A percentile compares a stretch with the other conserved stretches of the same genome.
Evolutionary conservation across 108 stramenopile species (phyloP).

Genomic region (Discostella pseudostelligera): DNA sequence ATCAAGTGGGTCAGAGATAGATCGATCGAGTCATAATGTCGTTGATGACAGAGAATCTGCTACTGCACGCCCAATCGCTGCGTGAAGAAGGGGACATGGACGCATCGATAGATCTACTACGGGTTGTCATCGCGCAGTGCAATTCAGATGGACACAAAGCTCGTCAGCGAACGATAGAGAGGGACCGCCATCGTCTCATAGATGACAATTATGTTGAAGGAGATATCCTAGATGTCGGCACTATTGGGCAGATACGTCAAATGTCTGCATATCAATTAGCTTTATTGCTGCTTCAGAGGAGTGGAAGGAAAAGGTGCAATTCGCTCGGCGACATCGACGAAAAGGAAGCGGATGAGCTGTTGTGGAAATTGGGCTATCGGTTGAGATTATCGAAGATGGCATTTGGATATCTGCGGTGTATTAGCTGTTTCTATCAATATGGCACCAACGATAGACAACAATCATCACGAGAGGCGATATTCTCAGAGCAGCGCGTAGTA

Average conservation of each 20-base stretch:
- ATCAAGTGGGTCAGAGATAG: background rate
- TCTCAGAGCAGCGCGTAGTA: background rate
- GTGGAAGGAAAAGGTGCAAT: slow-evolving; percentile 15
- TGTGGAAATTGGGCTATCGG: slow-evolving; percentile 32
- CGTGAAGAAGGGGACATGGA: slow-evolving; percentile 35
- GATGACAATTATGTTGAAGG: too few species aligned
- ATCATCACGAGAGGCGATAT: background rate
- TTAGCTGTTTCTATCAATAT: background rate
- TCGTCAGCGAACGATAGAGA: too few species aligned
- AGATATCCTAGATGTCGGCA: background rate
- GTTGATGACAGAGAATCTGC: slow-evolving; percentile 42
- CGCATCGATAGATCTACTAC: slow-evolving; percentile 32
- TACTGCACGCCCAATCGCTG: slow-evolving; percentile 31
- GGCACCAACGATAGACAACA: background rate
- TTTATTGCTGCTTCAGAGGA: slow-evolving; percentile 28
- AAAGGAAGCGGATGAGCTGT: slow-evolving; percentile 29
- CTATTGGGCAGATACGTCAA: slow-evolving; percentile 3
- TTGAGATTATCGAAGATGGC: slow-evolving; percentile 25
- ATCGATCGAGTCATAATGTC: slow-evolving; percentile 21
- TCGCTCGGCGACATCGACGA: slow-evolving; percentile 12
- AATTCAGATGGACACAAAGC: slow-evolving; percentile 14
- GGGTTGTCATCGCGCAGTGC: slow-evolving; percentile 34
- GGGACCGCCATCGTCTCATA: too few species aligned
- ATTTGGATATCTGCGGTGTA: slow-evolving; percentile 40
- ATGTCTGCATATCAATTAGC: slow-evolving; percentile 36